Percentiles rank a stretch among this genome's conserved stretches.
phyloP scores from a whole-genome alignment of 352 stramenopile genomes.

The Phytophthora pisi region DNA sequence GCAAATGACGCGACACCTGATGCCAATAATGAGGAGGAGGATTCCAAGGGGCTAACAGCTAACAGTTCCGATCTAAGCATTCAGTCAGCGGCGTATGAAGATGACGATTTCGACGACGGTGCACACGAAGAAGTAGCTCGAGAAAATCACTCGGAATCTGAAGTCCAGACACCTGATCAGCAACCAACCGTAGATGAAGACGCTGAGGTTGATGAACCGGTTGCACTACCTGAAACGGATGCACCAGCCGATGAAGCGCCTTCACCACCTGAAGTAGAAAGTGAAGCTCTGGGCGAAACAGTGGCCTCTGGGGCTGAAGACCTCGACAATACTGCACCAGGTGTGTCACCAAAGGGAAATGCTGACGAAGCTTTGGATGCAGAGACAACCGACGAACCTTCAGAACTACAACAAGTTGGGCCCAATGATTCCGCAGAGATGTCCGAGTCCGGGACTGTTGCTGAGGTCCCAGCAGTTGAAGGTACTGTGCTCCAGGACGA shows the following conservation, averaged over 20 bases:
- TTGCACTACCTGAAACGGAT: neutral
- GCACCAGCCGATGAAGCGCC: neutral
- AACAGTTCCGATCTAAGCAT: constrained; percentile 24
- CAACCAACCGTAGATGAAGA: neutral
- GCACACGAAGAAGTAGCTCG: constrained; percentile 6
- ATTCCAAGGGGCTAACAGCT: constrained; percentile 12
- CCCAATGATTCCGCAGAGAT: neutral
- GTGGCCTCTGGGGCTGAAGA: constrained; percentile 9
- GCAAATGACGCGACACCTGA: neutral
- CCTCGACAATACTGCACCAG: constrained; percentile 9
- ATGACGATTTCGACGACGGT: constrained; percentile 33
- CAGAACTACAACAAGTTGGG: constrained; percentile 12
- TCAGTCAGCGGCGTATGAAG: constrained; percentile 31
- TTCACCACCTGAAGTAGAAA: constrained; percentile 3
- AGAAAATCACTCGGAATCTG: neutral
- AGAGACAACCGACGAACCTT: neutral
- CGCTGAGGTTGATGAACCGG: neutral
- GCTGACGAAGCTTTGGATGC: neutral
- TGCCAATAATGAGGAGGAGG: neutral
- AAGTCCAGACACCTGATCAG: constrained; percentile 9
- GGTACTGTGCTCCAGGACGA: neutral
- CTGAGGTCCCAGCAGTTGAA: neutral
- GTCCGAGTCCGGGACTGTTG: neutral
- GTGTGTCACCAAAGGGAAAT: neutral
- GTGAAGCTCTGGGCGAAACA: neutral